A percentile compares a stretch with the other conserved stretches of the same genome.
phyloP scores from a whole-genome alignment of 2,329 filamentous ascomycete genomes.

The Apiospora kogelbergensis region DNA sequence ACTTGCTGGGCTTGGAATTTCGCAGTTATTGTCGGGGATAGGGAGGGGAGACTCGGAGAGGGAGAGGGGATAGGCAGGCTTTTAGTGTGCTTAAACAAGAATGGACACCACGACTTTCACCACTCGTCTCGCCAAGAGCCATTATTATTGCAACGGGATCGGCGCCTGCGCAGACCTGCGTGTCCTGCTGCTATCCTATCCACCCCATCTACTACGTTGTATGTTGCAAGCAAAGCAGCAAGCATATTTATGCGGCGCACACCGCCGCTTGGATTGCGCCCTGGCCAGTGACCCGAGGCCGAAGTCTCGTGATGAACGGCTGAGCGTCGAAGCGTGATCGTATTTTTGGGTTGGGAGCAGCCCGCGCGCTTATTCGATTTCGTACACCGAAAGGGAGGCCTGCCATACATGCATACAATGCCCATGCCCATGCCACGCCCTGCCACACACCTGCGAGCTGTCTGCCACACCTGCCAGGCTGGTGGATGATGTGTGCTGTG shows the following conservation, averaged over 20 bases:
- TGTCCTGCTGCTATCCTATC: neutral
- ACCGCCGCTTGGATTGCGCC: constrained; percentile 1
- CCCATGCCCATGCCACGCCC: no score
- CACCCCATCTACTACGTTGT: no score
- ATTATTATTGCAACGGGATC: neutral
- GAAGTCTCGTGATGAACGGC: neutral
- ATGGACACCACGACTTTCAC: neutral
- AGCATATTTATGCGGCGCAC: neutral
- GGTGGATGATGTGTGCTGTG: neutral
- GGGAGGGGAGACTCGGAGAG: neutral
- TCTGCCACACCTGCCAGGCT: neutral
- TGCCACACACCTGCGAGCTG: neutral
- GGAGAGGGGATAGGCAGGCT: neutral
- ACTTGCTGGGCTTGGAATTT: neutral
- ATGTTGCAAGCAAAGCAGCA: no score
- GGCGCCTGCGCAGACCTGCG: constrained; percentile 1
- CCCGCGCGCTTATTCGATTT: neutral
- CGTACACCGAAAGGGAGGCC: neutral
- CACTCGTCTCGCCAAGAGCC: neutral
- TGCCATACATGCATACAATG: neutral
- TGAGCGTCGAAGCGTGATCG: neutral
- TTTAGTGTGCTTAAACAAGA: neutral
- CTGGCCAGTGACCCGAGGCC: neutral
- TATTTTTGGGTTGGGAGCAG: neutral
- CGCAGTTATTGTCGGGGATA: neutral